Evolutionary conservation across 305 asterid species (phyloP), one percentile per base, ranked within the genome.

Genomic region (Lippia alba): DNA sequence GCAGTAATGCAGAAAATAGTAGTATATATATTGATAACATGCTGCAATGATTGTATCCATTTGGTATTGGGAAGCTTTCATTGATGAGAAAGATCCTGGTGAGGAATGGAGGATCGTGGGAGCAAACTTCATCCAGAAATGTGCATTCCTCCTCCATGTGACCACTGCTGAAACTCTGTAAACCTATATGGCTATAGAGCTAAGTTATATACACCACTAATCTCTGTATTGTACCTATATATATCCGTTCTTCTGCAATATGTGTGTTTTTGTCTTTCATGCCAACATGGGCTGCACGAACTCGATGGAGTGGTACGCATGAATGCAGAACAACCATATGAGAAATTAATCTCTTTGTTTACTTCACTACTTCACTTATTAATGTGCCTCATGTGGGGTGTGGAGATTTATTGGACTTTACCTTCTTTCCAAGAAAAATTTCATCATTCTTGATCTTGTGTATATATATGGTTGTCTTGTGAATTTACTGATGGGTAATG

Each of bases 211-310:
- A 24, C 30, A 24, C 30, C 30, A 24, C 30, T 24, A 24, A 24
- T 24, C 30, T 24, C 30, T 24, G 30, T 24, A 24, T 3, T 24
- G 30, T 24, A 24, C 30, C 30, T 24, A 62, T 15, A 16, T 1
- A 20, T 48, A 20, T 69, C 40, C 49, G 33, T 57, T 67, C 56
- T 57, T 62, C 11, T 40, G n/a, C n/a, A n/a, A n/a, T n/a, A n/a
- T n/a, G 32, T 62, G 45, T 20, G 39, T 41, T 69, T 69, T 73
- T 78, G 44, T 73, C 66, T 56, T 50, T 30, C 64, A 40, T 69
- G 75, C 69, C 69, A n/a, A 49, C 16, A 78, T 73, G 82, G 82
- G 82, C 82, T 57, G 71, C 78, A 78, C 82, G 82, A 73, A 73
- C 69, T 70, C n/a, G n/a, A n/a, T n/a, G 56, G 60, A 53, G 39